Evolutionary conservation across 2,329 filamentous ascomycete genomes (phyloP), one percentile per base, ranked within the genome.

Genomic region (Colletotrichum lentis): DNA sequence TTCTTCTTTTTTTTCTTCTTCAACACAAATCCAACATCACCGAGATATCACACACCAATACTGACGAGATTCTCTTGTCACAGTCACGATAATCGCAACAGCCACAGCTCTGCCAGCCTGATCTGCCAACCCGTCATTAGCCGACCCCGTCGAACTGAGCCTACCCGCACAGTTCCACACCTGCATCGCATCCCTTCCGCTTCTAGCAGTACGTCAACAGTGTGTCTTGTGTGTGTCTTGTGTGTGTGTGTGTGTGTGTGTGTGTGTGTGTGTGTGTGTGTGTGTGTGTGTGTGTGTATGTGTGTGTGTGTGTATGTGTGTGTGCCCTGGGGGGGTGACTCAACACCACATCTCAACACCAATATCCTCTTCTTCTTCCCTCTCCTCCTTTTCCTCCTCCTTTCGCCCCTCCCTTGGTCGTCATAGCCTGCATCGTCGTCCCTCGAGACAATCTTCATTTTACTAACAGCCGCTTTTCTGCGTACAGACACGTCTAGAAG

Each of bases 21-120:
- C 77, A 80, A 82, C 82, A 77, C 81, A 84, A 83, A 80, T 84
- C 79, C 79, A 84, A 81, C 78, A 80, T 74, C 80, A 80, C 76
- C 75, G 76, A 77, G 76, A 77, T 35, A 75, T 70, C 76, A 76
- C 77, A 77, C 76, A 77, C 77, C 80, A 59, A 81, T 82, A 79
- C 76, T 76, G 82, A 79, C 78, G 80, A 85, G 85, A 85, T 82
- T 85, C 82, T 82, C 80, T 80, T 82, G 85, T 88, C 85, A 85
- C 86, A 85, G 86, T 84, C 82, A 80, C 78, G 85, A 84, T 84
- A 79, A 80, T 87, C 84, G 82, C 84, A 80, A 58, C 44, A 49
- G 56, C 55, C 31, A 78, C 85, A 86, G 84, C 83, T 77, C 76
- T 80, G 81, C 81, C 80, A 78, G 75, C 74, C 73, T 78, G 78